Percentiles rank a stretch among this genome's conserved stretches.
These are phyloP conservation scores for Arabidopsis arenosa DNA, from an alignment of 345 rosid genomes.

Conservation along the genomic window DNA sequence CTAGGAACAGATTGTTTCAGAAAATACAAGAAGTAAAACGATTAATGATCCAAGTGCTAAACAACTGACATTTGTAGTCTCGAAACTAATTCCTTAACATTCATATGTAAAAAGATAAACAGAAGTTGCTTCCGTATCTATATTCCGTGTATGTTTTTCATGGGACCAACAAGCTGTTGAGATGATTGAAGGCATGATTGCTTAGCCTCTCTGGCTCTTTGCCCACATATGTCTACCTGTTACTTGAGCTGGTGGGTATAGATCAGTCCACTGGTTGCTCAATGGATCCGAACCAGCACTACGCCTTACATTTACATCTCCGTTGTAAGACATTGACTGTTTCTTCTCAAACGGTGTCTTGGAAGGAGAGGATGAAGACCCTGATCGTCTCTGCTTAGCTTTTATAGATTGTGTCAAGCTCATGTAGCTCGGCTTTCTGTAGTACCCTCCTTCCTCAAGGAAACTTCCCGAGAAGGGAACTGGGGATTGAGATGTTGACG, in stretches of 20 bases:
- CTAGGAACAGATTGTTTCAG: conserved; percentile 17
- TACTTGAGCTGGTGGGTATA: conserved; percentile 59
- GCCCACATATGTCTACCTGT: conserved; percentile 49
- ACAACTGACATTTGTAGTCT: conserved; percentile 11
- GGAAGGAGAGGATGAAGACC: conserved; percentile 43
- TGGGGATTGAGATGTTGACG: conserved; percentile 64
- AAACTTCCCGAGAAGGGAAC: conserved; percentile 50
- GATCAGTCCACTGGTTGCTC: conserved; percentile 53
- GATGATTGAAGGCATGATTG: conserved; percentile 8
- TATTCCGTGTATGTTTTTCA: conserved; percentile 25
- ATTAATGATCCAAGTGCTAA: conserved; percentile 15
- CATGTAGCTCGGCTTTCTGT: conserved; percentile 79
- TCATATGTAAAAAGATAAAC: conserved; percentile 20
- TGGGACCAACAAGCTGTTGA: conserved; percentile 48
- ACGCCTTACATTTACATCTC: conserved; percentile 58
- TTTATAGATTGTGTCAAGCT: conserved; percentile 71
- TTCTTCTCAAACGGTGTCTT: conserved; percentile 47
- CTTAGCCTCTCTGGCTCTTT: conserved; percentile 45
- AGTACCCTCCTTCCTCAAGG: conserved; percentile 52
- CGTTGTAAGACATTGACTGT: conserved; percentile 54
- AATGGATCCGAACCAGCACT: conserved; percentile 55
- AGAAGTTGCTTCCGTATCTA: conserved; percentile 28
- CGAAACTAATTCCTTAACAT: conserved; percentile 6
- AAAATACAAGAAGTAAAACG: conserved; percentile 8
- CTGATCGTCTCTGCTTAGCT: conserved; percentile 69